Conservation (phyloP, 1,284 basidiomycete genomes). For the Laetiporus sulphureus region DNA sequence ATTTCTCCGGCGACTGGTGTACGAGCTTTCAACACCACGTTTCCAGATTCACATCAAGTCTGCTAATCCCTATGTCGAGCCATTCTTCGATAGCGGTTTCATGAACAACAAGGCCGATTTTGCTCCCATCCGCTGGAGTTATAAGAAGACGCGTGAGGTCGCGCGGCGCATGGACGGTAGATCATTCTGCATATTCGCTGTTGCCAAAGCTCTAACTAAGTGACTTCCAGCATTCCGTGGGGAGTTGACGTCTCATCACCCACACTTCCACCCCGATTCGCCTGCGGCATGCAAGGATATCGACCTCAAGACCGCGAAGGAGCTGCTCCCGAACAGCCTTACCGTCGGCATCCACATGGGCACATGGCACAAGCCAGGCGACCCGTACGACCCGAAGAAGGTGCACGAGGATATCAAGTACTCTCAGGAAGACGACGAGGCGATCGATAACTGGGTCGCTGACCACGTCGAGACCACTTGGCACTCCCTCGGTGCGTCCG, state of each 20-base stretch:
- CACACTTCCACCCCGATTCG: slow-evolving; percentile 65
- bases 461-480: slow-evolving; percentile 74
- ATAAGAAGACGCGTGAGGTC: slow-evolving; percentile 68
- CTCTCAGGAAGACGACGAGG: slow-evolving; percentile 57
- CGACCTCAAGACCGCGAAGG: slow-evolving; percentile 62
- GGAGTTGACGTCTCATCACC: slow-evolving; percentile 66
- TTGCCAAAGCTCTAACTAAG: not conserved
- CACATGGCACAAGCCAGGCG: slow-evolving; percentile 54
- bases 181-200: not conserved
- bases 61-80: slow-evolving; percentile 54
- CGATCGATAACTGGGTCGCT: slow-evolving; percentile 61
- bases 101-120: slow-evolving; percentile 74
- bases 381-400: slow-evolving; percentile 48
- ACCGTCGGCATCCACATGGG: slow-evolving; percentile 73
- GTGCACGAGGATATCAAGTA: slow-evolving; percentile 62
- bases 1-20: not conserved
- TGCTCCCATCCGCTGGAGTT: slow-evolving; percentile 70
- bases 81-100: slow-evolving; percentile 65
- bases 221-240: slow-evolving; percentile 50
- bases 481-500: slow-evolving; percentile 53
- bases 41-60: slow-evolving; percentile 56
- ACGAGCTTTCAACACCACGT: not conserved
- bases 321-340: slow-evolving; percentile 51
- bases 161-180: slow-evolving; percentile 66
- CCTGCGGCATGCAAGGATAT: slow-evolving; percentile 54